Conservation (phyloP, 371 early-diverging fungal genomes). For the Blastocladiella emersonii region DNA sequence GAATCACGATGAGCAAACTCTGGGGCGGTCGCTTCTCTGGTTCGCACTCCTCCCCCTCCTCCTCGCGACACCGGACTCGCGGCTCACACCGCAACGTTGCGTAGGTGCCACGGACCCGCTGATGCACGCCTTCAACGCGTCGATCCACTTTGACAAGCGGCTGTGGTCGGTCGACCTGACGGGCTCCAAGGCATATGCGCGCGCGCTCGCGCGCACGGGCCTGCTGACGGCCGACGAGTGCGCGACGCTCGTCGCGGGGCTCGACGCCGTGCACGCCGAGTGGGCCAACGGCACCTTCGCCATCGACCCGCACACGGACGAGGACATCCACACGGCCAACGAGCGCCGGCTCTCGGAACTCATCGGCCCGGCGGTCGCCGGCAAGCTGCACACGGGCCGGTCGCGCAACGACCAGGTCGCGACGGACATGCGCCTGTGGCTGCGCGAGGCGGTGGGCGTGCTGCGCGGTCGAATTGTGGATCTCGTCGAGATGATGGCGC, state of each 20-base stretch:
- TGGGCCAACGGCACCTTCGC: constrained; percentile 67
- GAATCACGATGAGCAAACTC: background rate
- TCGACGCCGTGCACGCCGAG: constrained; percentile 58
- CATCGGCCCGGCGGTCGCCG: constrained; percentile 71
- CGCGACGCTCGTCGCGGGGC: constrained; percentile 53
- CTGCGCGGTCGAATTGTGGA: constrained; percentile 51
- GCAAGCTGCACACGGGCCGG: constrained; percentile 93
- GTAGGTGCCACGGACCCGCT: constrained; percentile 83
- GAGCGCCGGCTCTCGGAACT: constrained; percentile 88
- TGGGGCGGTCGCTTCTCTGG: background rate
- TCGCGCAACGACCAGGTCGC: constrained; percentile 93
- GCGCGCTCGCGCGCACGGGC: constrained; percentile 53
- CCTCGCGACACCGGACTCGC: background rate
- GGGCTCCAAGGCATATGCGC: constrained; percentile 84
- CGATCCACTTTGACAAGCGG: constrained; percentile 80
- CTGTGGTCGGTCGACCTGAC: constrained; percentile 77
- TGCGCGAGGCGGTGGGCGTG: constrained; percentile 57
- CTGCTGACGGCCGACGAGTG: constrained; percentile 66
- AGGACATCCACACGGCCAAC: constrained; percentile 96
- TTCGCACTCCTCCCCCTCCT: background rate
- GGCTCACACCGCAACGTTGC: background rate
- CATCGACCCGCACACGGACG: constrained; percentile 58
- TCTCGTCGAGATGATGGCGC: constrained; percentile 52
- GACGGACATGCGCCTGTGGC: constrained; percentile 93
- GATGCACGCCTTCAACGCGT: constrained; percentile 92